Evolutionary conservation across 169 alveolate species (phyloP), one percentile per base, ranked within the genome.

Genomic region (Plasmodium knowlesi): DNA sequence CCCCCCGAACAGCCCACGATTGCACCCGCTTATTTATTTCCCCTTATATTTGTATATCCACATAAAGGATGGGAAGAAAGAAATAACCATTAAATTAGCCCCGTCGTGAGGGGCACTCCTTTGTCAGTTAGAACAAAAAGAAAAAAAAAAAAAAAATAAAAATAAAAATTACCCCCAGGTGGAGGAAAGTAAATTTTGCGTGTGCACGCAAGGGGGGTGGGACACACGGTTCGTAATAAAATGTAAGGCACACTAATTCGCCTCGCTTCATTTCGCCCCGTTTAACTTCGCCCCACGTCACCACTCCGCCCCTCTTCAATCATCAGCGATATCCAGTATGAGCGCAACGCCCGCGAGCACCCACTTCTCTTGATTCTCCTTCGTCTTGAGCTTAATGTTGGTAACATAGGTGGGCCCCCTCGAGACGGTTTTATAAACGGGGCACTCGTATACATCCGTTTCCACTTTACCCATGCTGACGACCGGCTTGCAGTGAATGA

Each of bases 341-440:
- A 98, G 96, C 19, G 99, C 99, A 61, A 98, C 99, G 34, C 99
- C 99, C 34, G 99, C 99, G 37, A 98, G 93, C 72, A 98, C 96
- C 99, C 99, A 98, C 95, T 98, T 98, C 67, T 98, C 98, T 5
- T 99, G 98, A 39, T 98, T 98, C 25, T 92, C 96, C 95, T 98
- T 98, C 9, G 99, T 98, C 92, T 98, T 97, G 79, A 98, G 97
- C 95, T 98, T 98, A 14, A 99, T 99, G 93, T 97, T 97, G 96
- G 98, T 98, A 83, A 98, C 99, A 82, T 97, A 98, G 41, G 99
- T 97, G 37, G 97, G 97, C 53, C 99, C 99, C 85, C 99, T 96
- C 22, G 96, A 97, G 54, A 97, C 98, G 30, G 99, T 98, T 96
- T 98, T 97, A 92, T 99, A 99, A 67, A 98, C 98, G 43, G 99